Percentiles rank a stretch among this genome's conserved stretches.
Conservation (phyloP, 345 rosid genomes). For the Syzygium aromaticum region DNA sequence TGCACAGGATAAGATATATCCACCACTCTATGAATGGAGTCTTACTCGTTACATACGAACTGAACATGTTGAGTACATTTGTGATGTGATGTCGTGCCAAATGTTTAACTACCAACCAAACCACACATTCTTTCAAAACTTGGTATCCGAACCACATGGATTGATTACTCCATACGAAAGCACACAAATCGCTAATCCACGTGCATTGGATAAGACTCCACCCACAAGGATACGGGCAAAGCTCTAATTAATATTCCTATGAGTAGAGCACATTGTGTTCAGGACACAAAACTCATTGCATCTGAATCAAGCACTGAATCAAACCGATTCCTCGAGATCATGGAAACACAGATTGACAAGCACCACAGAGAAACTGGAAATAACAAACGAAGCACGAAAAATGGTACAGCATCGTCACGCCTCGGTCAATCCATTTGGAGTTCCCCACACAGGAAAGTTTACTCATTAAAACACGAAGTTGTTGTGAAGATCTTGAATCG, state of each 20-base stretch:
- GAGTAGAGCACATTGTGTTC: neutral
- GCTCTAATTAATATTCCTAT: neutral
- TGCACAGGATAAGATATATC: neutral
- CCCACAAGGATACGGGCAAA: neutral
- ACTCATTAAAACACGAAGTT: neutral
- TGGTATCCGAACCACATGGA: neutral
- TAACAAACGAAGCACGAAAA: neutral
- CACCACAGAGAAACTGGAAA: neutral
- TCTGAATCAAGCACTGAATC: neutral
- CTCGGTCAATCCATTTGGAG: neutral
- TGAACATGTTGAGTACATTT: neutral
- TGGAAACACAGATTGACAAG: neutral
- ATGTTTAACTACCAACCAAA: neutral
- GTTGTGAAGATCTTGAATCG: neutral
- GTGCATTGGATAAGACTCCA: neutral
- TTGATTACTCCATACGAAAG: neutral
- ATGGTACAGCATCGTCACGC: neutral
- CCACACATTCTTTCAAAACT: neutral
- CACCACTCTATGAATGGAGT: neutral
- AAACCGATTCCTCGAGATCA: neutral
- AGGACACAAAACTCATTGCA: neutral
- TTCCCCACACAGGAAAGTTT: neutral
- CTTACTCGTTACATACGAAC: neutral
- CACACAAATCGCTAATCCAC: neutral
- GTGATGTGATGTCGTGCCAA: neutral